phyloP scores from a whole-genome alignment of 495 filamentous ascomycete species.

The Neohortaea acidophila region DNA sequence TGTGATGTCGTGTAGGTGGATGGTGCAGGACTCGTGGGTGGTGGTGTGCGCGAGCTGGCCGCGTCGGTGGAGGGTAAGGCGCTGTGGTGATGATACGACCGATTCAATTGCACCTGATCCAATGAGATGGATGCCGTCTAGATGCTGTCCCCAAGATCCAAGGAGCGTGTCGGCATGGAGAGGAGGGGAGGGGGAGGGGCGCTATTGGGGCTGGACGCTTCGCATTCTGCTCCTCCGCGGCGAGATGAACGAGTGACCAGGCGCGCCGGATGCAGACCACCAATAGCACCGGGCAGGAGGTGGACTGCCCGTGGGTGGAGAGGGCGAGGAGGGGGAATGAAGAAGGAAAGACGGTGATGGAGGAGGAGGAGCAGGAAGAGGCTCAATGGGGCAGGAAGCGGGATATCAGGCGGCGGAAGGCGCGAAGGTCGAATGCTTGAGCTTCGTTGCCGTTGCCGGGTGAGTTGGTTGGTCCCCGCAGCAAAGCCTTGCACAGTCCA shows the following conservation, averaged over 20 bases:
- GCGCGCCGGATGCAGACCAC: conserved; percentile 1
- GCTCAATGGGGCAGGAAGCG: too few relatives aligned
- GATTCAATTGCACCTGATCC: conserved; percentile 12
- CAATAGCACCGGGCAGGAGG: conserved; percentile 7
- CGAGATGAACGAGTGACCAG: conserved; percentile 1
- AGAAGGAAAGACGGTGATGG: conserved; percentile 1
- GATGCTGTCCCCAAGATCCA: conserved; percentile 2
- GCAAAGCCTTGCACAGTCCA: too few relatives aligned
- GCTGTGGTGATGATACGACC: conserved; percentile 2
- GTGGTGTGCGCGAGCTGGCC: neutral
- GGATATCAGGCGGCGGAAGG: too few relatives aligned
- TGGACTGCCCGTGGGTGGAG: conserved; percentile 12
- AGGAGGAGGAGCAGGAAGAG: too few relatives aligned
- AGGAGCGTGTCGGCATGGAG: conserved; percentile 2
- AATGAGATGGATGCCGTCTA: conserved; percentile 10
- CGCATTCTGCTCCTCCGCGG: neutral
- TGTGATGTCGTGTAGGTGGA: conserved; percentile 4
- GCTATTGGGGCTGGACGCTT: conserved; percentile 8
- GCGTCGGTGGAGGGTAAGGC: neutral
- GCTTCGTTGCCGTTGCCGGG: too few relatives aligned
- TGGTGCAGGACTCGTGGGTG: conserved; percentile 3
- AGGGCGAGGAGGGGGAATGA: conserved; percentile 1
- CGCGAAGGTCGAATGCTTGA: too few relatives aligned
- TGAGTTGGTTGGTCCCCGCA: too few relatives aligned
- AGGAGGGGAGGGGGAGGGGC: neutral